phyloP scores from a whole-genome alignment of 2,329 filamentous ascomycete species.

The Fusarium sp. region DNA sequence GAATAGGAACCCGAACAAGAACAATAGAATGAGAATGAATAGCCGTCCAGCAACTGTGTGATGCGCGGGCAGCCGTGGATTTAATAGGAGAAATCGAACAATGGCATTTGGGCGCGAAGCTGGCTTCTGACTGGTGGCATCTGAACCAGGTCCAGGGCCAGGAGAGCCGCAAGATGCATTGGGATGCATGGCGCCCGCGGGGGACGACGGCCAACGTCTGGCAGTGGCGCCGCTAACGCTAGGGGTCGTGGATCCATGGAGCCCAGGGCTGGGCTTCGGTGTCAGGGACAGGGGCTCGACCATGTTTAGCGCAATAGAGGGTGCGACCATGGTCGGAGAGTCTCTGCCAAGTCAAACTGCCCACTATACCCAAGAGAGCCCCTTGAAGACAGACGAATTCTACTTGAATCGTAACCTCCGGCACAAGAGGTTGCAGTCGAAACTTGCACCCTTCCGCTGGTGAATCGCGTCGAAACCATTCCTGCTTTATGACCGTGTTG shows the following conservation, averaged over 20 bases:
- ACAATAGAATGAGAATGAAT: conserved; percentile 43
- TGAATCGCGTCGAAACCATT: conserved; percentile 31
- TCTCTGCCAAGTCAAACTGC: conserved; percentile 45
- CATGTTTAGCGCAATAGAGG: conserved; percentile 38
- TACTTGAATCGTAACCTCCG: conserved; percentile 11
- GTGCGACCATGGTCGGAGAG: conserved; percentile 36
- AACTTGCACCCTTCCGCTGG: conserved; percentile 15
- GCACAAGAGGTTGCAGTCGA: neutral
- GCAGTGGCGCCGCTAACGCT: conserved; percentile 23
- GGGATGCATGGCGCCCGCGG: conserved; percentile 25
- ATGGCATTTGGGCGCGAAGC: conserved; percentile 28
- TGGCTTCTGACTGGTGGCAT: conserved; percentile 40
- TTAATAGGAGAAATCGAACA: conserved; percentile 46
- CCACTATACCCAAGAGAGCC: conserved; percentile 14
- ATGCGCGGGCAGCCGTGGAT: conserved; percentile 34
- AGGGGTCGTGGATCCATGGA: conserved; percentile 35
- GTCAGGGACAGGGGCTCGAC: conserved; percentile 35
- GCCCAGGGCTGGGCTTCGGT: conserved; percentile 19
- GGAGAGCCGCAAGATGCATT: conserved; percentile 47
- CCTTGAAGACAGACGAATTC: conserved; percentile 5
- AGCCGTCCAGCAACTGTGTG: conserved; percentile 38
- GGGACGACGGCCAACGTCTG: conserved; percentile 32
- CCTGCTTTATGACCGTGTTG: conserved; percentile 29
- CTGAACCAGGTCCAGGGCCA: conserved; percentile 41
- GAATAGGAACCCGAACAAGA: conserved; percentile 40